Evolutionary conservation across 306 rosid genomes (phyloP).

Genomic region (Castanopsis chinensis): DNA sequence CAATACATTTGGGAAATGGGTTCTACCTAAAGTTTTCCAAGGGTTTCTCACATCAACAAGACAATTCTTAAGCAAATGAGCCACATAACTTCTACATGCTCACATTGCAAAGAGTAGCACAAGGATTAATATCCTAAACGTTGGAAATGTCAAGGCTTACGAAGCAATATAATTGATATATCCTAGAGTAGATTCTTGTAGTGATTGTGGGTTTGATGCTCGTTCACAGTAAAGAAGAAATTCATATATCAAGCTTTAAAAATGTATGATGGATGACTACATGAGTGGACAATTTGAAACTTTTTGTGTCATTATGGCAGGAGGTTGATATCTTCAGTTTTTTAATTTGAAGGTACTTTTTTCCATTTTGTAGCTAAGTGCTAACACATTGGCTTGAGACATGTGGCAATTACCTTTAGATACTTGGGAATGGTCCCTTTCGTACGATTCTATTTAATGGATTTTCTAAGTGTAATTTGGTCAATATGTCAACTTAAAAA

Average conservation of each 20-base stretch:
- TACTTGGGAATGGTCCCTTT: not conserved
- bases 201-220: not conserved
- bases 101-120: conserved; percentile 11
- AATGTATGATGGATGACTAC: not conserved
- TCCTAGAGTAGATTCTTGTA: not conserved
- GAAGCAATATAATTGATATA: not conserved
- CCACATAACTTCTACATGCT: conserved; percentile 12
- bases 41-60: conserved; percentile 15
- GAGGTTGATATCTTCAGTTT: conserved; percentile 6
- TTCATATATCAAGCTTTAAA: not conserved
- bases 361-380: conserved; percentile 5
- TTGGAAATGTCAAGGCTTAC: not conserved
- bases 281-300: not conserved
- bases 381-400: not conserved
- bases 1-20: conserved; percentile 5
- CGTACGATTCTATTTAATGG: not conserved
- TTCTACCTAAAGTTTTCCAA: conserved; percentile 1
- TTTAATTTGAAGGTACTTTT: conserved; percentile 12
- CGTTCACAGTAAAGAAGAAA: not conserved
- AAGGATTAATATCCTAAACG: not conserved
- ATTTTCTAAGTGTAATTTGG: not conserved
- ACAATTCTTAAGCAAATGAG: conserved; percentile 14
- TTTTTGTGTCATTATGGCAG: not conserved
- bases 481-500: not conserved
- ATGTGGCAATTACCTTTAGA: conserved; percentile 32